Evolutionary conservation across 148 eudicot genomes (phyloP).

Genomic region (Dysphania ambrosioides): DNA sequence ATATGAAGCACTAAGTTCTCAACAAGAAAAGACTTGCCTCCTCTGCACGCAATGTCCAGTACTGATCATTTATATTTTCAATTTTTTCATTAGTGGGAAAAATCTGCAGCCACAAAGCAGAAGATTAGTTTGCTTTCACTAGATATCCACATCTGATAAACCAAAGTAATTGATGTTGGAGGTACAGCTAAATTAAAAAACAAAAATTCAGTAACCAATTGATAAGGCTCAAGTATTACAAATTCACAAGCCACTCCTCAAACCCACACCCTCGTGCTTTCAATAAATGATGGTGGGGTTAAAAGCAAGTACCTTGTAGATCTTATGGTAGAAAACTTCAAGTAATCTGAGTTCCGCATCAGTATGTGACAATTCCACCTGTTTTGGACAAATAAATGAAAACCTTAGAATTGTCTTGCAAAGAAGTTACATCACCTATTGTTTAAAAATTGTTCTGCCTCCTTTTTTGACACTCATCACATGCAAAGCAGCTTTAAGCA

Average conservation of each 20-base stretch:
- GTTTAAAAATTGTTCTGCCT: background rate
- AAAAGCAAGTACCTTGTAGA: conserved; percentile 63
- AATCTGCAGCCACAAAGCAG: conserved; percentile 42
- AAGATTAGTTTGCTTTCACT: conserved; percentile 3
- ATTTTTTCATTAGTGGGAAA: conserved; percentile 66
- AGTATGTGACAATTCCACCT: conserved; percentile 89
- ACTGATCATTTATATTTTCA: conserved; percentile 76
- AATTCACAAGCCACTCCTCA: background rate
- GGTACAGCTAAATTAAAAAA: background rate
- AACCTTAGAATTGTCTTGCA: background rate
- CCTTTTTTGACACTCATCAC: background rate
- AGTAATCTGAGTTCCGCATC: conserved; percentile 83
- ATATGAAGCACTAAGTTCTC: background rate
- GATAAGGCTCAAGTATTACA: background rate
- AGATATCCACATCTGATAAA: background rate
- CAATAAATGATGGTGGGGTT: background rate
- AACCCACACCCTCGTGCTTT: background rate
- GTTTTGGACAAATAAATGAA: conserved; percentile 14
- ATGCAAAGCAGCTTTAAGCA: background rate
- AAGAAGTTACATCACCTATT: background rate
- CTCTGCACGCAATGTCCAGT: conserved; percentile 85
- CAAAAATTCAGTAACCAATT: background rate
- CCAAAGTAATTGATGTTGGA: background rate
- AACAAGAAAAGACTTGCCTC: conserved; percentile 47
- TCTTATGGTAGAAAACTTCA: conserved; percentile 92